These are phyloP conservation scores for Citrullus colocynthis DNA, from an alignment of 306 rosid species.

Conservation along the genomic window DNA sequence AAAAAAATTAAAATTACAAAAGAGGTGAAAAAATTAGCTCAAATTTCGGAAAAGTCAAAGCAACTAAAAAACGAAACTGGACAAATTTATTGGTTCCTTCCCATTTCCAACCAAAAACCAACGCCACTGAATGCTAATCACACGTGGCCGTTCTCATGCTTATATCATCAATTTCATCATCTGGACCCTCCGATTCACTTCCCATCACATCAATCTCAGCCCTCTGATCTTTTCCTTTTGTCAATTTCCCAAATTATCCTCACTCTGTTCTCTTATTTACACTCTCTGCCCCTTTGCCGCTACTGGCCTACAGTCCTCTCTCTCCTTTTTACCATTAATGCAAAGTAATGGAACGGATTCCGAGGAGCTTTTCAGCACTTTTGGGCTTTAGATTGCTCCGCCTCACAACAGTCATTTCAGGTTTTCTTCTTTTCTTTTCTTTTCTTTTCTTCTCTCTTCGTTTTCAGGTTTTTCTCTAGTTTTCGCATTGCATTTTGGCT, in stretches of 20 bases:
- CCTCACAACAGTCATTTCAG: slow-evolving; percentile 6
- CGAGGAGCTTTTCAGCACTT: slow-evolving; percentile 15
- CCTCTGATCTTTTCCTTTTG: not conserved
- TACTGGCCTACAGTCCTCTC: not conserved
- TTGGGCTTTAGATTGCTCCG: slow-evolving; percentile 1
- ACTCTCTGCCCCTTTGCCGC: not conserved
- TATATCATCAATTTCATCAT: not conserved
- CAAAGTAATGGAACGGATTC: slow-evolving; percentile 28
- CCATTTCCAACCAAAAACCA: too few relatives aligned
- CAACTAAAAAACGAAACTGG: too few relatives aligned
- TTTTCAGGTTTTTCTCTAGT: slow-evolving; percentile 2
- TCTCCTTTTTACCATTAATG: slow-evolving; percentile 7
- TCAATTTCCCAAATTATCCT: slow-evolving; percentile 1
- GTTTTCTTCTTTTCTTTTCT: not conserved
- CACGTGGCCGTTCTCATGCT: not conserved
- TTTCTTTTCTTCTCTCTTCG: not conserved
- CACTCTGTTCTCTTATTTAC: not conserved
- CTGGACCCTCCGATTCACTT: slow-evolving; percentile 3
- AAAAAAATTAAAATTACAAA: too few relatives aligned
- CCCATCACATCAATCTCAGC: slow-evolving; percentile 10
- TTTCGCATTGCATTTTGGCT: not conserved
- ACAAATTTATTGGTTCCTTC: too few relatives aligned
- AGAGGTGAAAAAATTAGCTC: too few relatives aligned
- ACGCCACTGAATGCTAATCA: not conserved
- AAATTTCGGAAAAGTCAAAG: too few relatives aligned